A percentile compares a stretch with the other conserved stretches of the same genome.
Conservation (phyloP, 148 eudicot genomes). For the Rhododendron griersonianum region DNA sequence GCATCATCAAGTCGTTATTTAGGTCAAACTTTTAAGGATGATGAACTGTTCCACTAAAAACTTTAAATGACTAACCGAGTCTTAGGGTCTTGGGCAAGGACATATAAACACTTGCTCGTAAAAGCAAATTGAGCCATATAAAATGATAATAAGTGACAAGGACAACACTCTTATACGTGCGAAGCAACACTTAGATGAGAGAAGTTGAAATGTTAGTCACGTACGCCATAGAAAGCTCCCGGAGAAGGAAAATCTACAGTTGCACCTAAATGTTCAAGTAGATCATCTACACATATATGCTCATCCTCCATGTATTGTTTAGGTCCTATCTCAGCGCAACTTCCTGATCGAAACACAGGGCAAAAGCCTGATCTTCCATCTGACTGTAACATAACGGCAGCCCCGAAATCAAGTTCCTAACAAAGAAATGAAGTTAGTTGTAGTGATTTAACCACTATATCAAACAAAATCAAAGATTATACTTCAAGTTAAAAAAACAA, state of each 20-base stretch:
- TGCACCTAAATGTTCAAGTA: slow-evolving; percentile 46
- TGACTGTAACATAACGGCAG: slow-evolving; percentile 31
- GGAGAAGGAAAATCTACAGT: slow-evolving; percentile 48
- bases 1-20: neutral
- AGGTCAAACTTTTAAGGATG: neutral
- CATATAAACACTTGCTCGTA: neutral
- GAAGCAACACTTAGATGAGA: neutral
- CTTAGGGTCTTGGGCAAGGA: neutral
- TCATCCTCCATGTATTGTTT: slow-evolving; percentile 89
- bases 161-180: neutral
- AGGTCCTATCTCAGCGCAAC: slow-evolving; percentile 89
- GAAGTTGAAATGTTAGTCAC: slow-evolving; percentile 1
- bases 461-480: neutral
- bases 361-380: slow-evolving; percentile 39
- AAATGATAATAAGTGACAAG: neutral
- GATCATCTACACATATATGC: slow-evolving; percentile 72
- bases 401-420: slow-evolving; percentile 48
- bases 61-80: neutral
- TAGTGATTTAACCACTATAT: neutral
- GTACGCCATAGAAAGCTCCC: slow-evolving; percentile 87
- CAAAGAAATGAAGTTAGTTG: slow-evolving; percentile 12
- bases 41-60: neutral
- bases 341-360: slow-evolving; percentile 77
- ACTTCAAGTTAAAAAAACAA: neutral
- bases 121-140: neutral